Percentiles rank a stretch among this genome's conserved stretches.
phyloP scores from a whole-genome alignment of 805 yeast species.

The Sugiyamaella valdiviana region DNA sequence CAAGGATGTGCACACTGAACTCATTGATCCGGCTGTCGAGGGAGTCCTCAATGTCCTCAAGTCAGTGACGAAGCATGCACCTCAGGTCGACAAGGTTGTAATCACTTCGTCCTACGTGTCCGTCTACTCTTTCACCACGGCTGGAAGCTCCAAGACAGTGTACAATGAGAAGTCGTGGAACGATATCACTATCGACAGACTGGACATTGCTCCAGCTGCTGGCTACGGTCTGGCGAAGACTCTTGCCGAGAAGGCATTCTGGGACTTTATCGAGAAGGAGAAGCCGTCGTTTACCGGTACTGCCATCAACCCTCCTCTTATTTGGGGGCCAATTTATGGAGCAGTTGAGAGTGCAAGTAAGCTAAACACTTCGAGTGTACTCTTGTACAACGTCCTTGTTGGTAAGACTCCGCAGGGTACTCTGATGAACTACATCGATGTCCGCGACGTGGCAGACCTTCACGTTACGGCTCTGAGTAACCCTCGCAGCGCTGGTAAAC shows the following conservation, averaged over 20 bases:
- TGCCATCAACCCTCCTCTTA: slow-evolving; percentile 28
- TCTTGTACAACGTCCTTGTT: slow-evolving; percentile 27
- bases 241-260: slow-evolving; percentile 51
- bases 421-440: slow-evolving; percentile 34
- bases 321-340: slow-evolving; percentile 32
- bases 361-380: slow-evolving; percentile 21
- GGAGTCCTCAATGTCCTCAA: slow-evolving; percentile 40
- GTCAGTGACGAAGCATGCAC: slow-evolving; percentile 35
- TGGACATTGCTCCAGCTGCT: neutral
- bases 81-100: slow-evolving; percentile 38
- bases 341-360: slow-evolving; percentile 24
- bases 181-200: slow-evolving; percentile 30
- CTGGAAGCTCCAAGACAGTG: slow-evolving; percentile 8
- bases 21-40: slow-evolving; percentile 40
- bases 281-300: slow-evolving; percentile 20
- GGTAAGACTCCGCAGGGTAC: slow-evolving; percentile 18
- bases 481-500: slow-evolving; percentile 23
- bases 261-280: slow-evolving; percentile 43
- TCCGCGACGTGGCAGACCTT: slow-evolving; percentile 56
- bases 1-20: slow-evolving; percentile 33
- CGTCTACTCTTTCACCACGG: neutral
- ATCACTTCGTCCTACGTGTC: slow-evolving; percentile 40
- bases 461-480: slow-evolving; percentile 48
- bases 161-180: slow-evolving; percentile 36
- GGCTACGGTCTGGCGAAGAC: slow-evolving; percentile 41